Evolutionary conservation across 768 basidiomycete species (phyloP).

Genomic region (Rhodosporidiobolus odoratus): DNA sequence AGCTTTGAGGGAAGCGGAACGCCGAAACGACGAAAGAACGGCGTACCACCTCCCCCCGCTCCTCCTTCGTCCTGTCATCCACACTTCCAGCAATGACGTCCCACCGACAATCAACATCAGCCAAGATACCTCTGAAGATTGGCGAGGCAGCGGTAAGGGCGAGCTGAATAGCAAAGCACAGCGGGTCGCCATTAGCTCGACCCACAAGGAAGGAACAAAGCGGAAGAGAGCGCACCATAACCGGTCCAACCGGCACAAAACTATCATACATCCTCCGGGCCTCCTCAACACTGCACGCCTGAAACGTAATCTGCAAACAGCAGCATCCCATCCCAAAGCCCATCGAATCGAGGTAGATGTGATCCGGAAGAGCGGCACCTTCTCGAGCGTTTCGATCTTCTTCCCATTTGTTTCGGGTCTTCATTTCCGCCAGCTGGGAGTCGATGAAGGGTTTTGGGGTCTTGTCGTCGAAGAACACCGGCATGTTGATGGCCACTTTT

Average conservation of each 20-base stretch:
- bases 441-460: constrained; percentile 88
- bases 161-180: constrained; percentile 53
- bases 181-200: background rate
- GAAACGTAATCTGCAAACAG: constrained; percentile 95
- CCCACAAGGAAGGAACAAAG: background rate
- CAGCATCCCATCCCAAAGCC: constrained; percentile 99
- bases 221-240: constrained; percentile 60
- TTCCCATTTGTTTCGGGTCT: constrained; percentile 71
- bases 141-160: constrained; percentile 93
- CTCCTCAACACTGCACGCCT: constrained; percentile 83
- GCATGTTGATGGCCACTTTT: constrained; percentile 92
- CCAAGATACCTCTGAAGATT: constrained; percentile 85
- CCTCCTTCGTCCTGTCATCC: constrained; percentile 92
- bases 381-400: constrained; percentile 88
- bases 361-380: constrained; percentile 79
- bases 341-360: constrained; percentile 99
- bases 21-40: background rate
- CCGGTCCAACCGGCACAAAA: constrained; percentile 89
- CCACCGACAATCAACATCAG: constrained; percentile 98
- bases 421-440: constrained; percentile 84
- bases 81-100: constrained; percentile 98
- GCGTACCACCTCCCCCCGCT: constrained; percentile 74
- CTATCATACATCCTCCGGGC: constrained; percentile 91
- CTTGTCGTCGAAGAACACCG: constrained; percentile 77
- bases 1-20: background rate